Evolutionary conservation across 2,329 filamentous ascomycete species (phyloP).

Genomic region (Zasmidium citrigriseum): DNA sequence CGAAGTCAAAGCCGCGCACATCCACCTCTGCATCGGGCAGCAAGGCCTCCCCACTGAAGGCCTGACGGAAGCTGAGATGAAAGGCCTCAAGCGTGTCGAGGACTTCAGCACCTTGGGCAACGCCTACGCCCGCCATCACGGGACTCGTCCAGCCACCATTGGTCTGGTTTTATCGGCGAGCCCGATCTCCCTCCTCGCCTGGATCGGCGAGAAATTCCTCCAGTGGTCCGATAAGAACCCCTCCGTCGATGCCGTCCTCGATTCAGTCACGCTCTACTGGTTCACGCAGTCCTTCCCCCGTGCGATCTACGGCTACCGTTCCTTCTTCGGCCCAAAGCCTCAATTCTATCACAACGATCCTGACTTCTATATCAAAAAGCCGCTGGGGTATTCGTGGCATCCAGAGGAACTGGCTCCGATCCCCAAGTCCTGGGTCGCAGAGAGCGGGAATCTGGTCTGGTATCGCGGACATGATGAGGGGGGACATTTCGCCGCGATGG

Average conservation of each 20-base stretch:
- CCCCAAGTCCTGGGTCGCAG: slow-evolving; percentile 40
- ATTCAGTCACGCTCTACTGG: slow-evolving; percentile 58
- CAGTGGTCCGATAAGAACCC: slow-evolving; percentile 53
- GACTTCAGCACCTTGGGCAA: slow-evolving; percentile 38
- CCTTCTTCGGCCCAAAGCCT: slow-evolving; percentile 29
- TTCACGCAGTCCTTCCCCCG: slow-evolving; percentile 45
- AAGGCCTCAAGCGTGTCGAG: slow-evolving; percentile 22
- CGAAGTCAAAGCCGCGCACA: slow-evolving; percentile 49
- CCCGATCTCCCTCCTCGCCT: slow-evolving; percentile 58
- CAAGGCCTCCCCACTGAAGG: slow-evolving; percentile 10
- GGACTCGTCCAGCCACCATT: slow-evolving; percentile 56
- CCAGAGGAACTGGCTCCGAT: slow-evolving; percentile 44
- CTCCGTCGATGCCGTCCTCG: slow-evolving; percentile 46
- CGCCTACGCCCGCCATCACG: slow-evolving; percentile 56
- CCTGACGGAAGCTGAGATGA: slow-evolving; percentile 24
- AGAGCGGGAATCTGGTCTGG: slow-evolving; percentile 42
- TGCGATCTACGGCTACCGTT: slow-evolving; percentile 53
- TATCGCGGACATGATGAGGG: slow-evolving; percentile 41
- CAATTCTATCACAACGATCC: slow-evolving; percentile 29
- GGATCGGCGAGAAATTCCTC: slow-evolving; percentile 60
- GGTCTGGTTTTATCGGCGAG: slow-evolving; percentile 55
- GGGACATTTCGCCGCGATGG: slow-evolving; percentile 43
- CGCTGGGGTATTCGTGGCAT: slow-evolving; percentile 48
- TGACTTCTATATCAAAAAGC: slow-evolving; percentile 38
- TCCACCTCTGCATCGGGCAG: slow-evolving; percentile 23